Conservation (phyloP, 192 early-diverging fungal genomes). For the Linnemannia zychae region DNA sequence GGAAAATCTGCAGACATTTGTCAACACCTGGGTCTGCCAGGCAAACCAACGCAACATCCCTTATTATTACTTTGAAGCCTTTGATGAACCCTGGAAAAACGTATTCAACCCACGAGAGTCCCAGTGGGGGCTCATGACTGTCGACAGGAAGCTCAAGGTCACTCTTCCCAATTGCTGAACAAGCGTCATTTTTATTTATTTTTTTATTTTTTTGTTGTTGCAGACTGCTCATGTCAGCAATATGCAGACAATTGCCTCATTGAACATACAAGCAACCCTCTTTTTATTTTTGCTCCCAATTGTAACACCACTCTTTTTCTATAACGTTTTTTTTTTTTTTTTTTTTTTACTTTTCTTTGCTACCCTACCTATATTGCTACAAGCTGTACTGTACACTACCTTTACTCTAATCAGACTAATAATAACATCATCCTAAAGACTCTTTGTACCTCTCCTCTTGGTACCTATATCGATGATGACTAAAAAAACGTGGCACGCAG, state of each 20-base stretch:
- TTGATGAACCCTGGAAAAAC: slow-evolving; percentile 79
- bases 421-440: background rate
- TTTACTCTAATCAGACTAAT: background rate
- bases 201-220: background rate
- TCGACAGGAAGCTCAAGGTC: slow-evolving; percentile 54
- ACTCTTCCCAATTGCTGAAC: slow-evolving; percentile 27
- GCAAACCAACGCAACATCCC: slow-evolving; percentile 66
- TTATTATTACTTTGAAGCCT: slow-evolving; percentile 78
- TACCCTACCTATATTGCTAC: background rate
- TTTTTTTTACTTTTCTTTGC: background rate
- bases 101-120: slow-evolving; percentile 59
- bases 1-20: slow-evolving; percentile 71
- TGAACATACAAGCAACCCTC: too few species aligned
- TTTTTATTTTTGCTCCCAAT: background rate
- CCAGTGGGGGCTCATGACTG: slow-evolving; percentile 60
- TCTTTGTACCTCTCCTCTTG: background rate
- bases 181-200: background rate
- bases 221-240: background rate
- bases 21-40: slow-evolving; percentile 70
- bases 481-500: background rate
- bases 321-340: background rate
- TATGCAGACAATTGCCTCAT: background rate
- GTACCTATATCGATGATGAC: background rate
- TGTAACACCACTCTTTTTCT: background rate
- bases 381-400: background rate